Evolutionary conservation across 768 basidiomycete genomes (phyloP).

Genomic region (Auriscalpium vulgare): DNA sequence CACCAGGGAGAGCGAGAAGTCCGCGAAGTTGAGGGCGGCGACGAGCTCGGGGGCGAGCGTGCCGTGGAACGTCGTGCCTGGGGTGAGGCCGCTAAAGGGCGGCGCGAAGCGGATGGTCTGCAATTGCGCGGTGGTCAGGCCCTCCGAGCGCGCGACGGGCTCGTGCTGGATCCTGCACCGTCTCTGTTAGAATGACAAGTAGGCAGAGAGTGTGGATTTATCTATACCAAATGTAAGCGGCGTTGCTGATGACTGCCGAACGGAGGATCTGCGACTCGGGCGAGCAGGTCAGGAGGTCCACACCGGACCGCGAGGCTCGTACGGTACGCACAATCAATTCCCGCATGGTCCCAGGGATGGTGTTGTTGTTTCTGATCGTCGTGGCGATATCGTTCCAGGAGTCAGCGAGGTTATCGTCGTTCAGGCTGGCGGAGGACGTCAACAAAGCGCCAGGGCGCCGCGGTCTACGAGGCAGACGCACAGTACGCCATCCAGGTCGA

Average conservation of each 20-base stretch:
- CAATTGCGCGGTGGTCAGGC: conserved; percentile 25
- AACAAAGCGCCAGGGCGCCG: background rate
- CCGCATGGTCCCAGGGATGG: conserved; percentile 24
- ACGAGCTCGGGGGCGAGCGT: conserved; percentile 19
- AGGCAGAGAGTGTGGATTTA: background rate
- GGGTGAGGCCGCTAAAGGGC: conserved; percentile 9
- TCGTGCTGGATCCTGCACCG: conserved; percentile 26
- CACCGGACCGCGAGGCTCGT: too few relatives aligned
- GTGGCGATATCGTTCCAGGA: conserved; percentile 28
- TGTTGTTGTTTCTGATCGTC: conserved; percentile 20
- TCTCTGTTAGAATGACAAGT: too few relatives aligned
- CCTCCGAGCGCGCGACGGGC: conserved; percentile 23
- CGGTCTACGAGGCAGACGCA: conserved; percentile 11
- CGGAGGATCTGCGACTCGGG: conserved; percentile 21
- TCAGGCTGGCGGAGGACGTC: conserved; percentile 4
- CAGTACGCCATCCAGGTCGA: conserved; percentile 34
- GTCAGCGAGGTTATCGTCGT: conserved; percentile 12
- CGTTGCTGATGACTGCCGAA: conserved; percentile 19
- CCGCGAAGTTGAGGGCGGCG: conserved; percentile 25
- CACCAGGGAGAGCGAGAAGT: conserved; percentile 22
- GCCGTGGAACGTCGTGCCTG: background rate
- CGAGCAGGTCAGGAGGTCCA: too few relatives aligned
- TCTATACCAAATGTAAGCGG: conserved; percentile 18
- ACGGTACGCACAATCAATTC: conserved; percentile 25
- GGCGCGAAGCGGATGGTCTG: conserved; percentile 20